Evolutionary conservation across 495 filamentous ascomycete species (phyloP), one percentile per base, ranked within the genome.

Genomic region (Xylaria scruposa): DNA sequence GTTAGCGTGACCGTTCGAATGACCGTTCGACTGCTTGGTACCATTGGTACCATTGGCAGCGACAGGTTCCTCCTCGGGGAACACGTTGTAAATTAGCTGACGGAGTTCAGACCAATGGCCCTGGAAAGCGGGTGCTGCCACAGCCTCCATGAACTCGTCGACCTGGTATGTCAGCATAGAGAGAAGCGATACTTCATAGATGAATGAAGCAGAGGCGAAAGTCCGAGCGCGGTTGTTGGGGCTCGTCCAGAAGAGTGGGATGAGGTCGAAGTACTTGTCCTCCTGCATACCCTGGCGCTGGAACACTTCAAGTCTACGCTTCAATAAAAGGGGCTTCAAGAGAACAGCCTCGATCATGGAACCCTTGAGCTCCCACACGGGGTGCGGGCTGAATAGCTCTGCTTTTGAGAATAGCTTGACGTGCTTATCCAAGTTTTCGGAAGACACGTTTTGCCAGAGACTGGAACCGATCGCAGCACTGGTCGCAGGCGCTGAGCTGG

Each of bases 131-230:
- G 74, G 59, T 36, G 66, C 74, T 36, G 82, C 75, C 6, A 77
- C 67, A 13, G 75, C 53, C 68, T 80, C 77, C 69, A 85, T 80
- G 67, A 77, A 86, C 66, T 82, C 79, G 26, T 86, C 84, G 17
- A 78, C 76, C 56, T 83, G 83, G 61, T 76, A 83, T 38, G 76
- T 81, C 12, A 84, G 63, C 71, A 83, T 62, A 0, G 80, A 80
- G 19, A 84, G 51, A 21, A 80, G 66, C 72, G 83, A 80, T 76
- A 86, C 84, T 31, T 86, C 81, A 36, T 70, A 77, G 26, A 85
- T 51, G 13, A 78, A 67, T 1, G 71, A 72, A 1, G 74, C 44
- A 24, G 51, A 63, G 31, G 76, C 64, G 36, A 46, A 58, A 24
- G 21, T 60, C 21, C 67, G 40, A 4, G 62, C 53, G 4, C 46